Percentiles rank a stretch among this genome's conserved stretches.
These are phyloP conservation scores for Vitellaria paradoxa DNA, from an alignment of 179 eudicot species.

Conservation along the genomic window DNA sequence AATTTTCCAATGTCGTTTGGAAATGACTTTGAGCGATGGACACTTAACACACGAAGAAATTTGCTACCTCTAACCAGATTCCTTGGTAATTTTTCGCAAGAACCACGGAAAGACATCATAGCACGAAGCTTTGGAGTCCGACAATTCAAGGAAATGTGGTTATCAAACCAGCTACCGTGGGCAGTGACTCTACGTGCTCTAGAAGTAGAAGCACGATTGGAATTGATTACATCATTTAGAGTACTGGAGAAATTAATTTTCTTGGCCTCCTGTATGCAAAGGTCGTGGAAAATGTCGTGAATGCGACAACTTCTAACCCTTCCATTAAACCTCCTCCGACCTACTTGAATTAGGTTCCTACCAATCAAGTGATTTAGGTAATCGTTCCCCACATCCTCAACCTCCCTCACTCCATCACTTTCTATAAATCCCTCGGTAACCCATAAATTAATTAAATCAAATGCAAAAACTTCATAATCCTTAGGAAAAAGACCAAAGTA, in stretches of 20 bases:
- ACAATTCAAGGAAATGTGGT: neutral
- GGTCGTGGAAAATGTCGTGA: conserved; percentile 11
- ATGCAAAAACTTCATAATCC: conserved; percentile 7
- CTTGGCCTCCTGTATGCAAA: conserved; percentile 5
- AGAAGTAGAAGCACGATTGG: neutral
- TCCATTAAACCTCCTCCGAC: conserved; percentile 9
- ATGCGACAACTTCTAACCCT: conserved; percentile 15
- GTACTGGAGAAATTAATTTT: conserved; percentile 4
- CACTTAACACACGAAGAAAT: conserved; percentile 7
- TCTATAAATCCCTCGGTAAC: conserved; percentile 16
- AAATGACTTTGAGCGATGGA: neutral
- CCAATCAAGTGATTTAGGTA: conserved; percentile 2
- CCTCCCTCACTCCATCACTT: neutral
- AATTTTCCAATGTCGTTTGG: conserved; percentile 7
- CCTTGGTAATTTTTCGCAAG: neutral
- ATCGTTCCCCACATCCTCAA: conserved; percentile 5
- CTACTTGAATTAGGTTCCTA: conserved; percentile 18
- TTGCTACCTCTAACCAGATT: too few relatives aligned
- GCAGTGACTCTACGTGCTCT: conserved; percentile 5
- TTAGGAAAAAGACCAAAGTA: conserved; percentile 22
- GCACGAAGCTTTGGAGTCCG: conserved; percentile 11
- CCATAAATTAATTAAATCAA: conserved; percentile 13
- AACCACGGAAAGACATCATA: neutral
- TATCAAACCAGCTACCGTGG: neutral
- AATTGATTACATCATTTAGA: neutral